Conservation (phyloP, 176 grass and related monocot species). For the Dactylis glomerata region DNA sequence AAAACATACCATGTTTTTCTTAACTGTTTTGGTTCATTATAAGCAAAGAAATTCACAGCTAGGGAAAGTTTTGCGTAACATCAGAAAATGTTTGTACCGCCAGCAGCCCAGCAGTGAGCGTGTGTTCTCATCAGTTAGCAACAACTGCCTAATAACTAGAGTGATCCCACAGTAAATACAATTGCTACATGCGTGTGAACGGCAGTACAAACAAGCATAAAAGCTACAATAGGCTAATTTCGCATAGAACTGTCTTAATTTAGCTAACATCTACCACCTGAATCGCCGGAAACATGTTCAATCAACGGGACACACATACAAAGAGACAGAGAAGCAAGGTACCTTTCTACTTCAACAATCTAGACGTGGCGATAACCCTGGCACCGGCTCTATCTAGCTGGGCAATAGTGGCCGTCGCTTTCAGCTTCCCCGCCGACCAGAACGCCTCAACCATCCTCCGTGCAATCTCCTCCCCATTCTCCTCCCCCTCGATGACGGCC, state of each 20-base stretch:
- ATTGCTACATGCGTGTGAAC: not conserved
- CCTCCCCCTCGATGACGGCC: not conserved
- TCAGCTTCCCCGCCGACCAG: not conserved
- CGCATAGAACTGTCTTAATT: too few species aligned
- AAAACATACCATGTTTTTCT: not conserved
- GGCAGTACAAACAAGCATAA: too few species aligned
- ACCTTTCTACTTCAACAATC: constrained; percentile 28
- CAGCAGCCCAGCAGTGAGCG: not conserved
- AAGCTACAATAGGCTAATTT: too few species aligned
- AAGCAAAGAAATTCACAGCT: not conserved
- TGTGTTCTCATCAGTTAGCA: not conserved
- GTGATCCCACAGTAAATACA: not conserved
- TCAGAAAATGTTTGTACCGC: not conserved
- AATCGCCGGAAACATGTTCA: not conserved
- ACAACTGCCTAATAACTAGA: not conserved
- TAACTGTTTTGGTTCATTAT: not conserved
- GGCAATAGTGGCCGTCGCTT: not conserved
- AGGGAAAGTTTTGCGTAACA: not conserved
- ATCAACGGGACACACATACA: not conserved
- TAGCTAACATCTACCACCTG: not conserved
- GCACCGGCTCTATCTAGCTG: not conserved
- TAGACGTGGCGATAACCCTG: not conserved
- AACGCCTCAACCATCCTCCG: not conserved
- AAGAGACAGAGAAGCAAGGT: not conserved
- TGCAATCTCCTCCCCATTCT: not conserved